Conservation (phyloP, 2,329 filamentous ascomycete genomes). For the Exophiala oligosperma region DNA sequence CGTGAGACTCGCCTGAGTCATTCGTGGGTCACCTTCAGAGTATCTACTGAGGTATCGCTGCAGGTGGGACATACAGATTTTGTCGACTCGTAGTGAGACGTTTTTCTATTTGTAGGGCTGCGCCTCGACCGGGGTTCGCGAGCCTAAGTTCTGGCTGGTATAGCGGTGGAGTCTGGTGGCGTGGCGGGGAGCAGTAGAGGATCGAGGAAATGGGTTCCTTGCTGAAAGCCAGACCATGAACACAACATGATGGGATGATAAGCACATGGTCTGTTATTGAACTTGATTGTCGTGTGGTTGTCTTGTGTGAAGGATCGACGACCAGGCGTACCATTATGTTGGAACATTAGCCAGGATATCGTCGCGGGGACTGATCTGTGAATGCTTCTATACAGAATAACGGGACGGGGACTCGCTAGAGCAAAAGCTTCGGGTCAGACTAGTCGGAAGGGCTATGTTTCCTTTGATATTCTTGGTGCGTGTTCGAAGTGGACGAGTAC, state of each 20-base stretch:
- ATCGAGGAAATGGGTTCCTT: not conserved
- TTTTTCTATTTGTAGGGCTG: conserved; percentile 5
- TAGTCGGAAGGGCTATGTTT: no score
- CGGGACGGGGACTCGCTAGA: no score
- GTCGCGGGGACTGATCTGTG: no score
- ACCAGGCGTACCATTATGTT: no score
- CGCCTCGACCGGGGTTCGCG: not conserved
- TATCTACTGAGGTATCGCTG: not conserved
- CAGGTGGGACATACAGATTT: not conserved
- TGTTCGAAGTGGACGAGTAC: no score
- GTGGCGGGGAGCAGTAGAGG: not conserved
- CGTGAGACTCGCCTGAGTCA: not conserved
- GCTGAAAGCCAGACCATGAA: not conserved
- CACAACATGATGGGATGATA: not conserved
- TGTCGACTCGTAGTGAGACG: not conserved
- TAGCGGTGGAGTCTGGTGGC: not conserved
- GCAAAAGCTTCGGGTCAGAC: no score
- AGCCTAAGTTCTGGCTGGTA: not conserved
- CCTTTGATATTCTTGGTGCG: no score
- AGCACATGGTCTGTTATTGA: no score
- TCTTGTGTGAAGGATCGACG: no score
- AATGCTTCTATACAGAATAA: no score
- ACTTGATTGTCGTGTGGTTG: no score
- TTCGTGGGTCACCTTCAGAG: not conserved
- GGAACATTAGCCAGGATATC: no score